Evolutionary conservation across 805 yeast species (phyloP).

Genomic region (Myxozyma geophila): DNA sequence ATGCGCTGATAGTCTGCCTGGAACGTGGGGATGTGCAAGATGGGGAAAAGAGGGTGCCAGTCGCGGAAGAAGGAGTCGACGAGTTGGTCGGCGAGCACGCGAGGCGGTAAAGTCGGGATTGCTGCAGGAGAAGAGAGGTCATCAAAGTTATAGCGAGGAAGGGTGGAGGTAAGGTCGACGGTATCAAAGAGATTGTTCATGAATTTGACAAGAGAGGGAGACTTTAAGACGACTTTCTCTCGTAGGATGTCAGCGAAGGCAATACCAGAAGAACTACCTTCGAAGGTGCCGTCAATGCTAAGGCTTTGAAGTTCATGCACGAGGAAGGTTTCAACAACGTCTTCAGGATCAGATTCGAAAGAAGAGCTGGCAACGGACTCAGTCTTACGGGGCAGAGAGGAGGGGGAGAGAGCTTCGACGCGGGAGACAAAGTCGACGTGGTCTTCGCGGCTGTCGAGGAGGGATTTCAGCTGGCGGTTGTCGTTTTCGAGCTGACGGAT

Average conservation of each 20-base stretch:
- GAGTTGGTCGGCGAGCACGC: slow-evolving; percentile 68
- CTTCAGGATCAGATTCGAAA: slow-evolving; percentile 13
- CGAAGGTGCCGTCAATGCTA: slow-evolving; percentile 42
- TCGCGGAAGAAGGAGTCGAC: slow-evolving; percentile 71
- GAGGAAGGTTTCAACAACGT: slow-evolving; percentile 39
- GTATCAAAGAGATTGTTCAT: slow-evolving; percentile 22
- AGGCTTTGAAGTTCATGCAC: slow-evolving; percentile 41
- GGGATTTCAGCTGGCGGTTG: slow-evolving; percentile 67
- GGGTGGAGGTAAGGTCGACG: slow-evolving; percentile 31
- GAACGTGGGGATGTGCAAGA: slow-evolving; percentile 72
- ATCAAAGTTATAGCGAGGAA: slow-evolving; percentile 27
- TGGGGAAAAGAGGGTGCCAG: slow-evolving; percentile 75
- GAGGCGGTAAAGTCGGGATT: slow-evolving; percentile 50
- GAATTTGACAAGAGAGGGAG: slow-evolving; percentile 36
- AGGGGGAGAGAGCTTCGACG: slow-evolving; percentile 39
- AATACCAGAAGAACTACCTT: slow-evolving; percentile 46
- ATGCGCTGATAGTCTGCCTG: slow-evolving; percentile 57
- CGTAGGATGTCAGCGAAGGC: slow-evolving; percentile 41
- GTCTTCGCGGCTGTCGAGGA: slow-evolving; percentile 67
- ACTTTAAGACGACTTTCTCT: slow-evolving; percentile 40
- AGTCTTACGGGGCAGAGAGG: slow-evolving; percentile 16
- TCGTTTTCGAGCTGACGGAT: slow-evolving; percentile 85
- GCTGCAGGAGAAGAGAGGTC: slow-evolving; percentile 25
- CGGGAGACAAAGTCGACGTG: slow-evolving; percentile 54
- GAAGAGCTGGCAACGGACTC: slow-evolving; percentile 3